Evolutionary conservation across 2,329 filamentous ascomycete genomes (phyloP), one percentile per base, ranked within the genome.

Genomic region (Exophiala aquamarina): DNA sequence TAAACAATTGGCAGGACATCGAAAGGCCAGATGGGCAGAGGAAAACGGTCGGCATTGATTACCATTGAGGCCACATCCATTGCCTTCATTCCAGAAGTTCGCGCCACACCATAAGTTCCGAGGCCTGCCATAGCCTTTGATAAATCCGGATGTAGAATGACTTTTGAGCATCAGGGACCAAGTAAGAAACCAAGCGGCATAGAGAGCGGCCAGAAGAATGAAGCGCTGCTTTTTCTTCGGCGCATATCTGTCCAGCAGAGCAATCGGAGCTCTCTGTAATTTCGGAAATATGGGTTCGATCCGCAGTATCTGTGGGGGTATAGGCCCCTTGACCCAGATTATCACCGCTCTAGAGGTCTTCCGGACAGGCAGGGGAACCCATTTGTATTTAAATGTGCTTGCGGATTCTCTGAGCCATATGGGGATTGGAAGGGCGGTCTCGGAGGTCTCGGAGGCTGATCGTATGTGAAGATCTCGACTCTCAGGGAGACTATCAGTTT

Each of bases 41-140:
- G 72, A 69, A 50, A 81, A 81, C 1, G 77, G 77, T 26, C 76
- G 72, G 57, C 77, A 81, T 44, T 76, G 68, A 29, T 77, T 74
- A 31, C 77, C 78, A 55, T 81, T 75, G 3, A 78, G 55, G 8
- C 77, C 77, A 58, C 77, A 81, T 32, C 63, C 61, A 47, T 75
- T 75, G 17, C 67, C 70, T 35, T 39, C 46, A 29, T 56, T 34
- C 73, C 73, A 76, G 46, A 73, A 71, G 49, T 61, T 74, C 19
- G 71, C 66, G 29, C 64, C 61, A 49, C 73, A 76, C 37, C 70
- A 71, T 26, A 76, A 65, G 4, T 69, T 68, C 41, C 65, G 58
- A 13, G 73, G 71, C 49, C 61, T 64, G 7, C 73, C 73, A 55
- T 72, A 76, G 13, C 72, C 73, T 55, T 74, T 66, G 44, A 76